A percentile compares a stretch with the other conserved stretches of the same genome.
Conservation (phyloP, 495 filamentous ascomycete genomes). For the Astrocystis sublimbata region DNA sequence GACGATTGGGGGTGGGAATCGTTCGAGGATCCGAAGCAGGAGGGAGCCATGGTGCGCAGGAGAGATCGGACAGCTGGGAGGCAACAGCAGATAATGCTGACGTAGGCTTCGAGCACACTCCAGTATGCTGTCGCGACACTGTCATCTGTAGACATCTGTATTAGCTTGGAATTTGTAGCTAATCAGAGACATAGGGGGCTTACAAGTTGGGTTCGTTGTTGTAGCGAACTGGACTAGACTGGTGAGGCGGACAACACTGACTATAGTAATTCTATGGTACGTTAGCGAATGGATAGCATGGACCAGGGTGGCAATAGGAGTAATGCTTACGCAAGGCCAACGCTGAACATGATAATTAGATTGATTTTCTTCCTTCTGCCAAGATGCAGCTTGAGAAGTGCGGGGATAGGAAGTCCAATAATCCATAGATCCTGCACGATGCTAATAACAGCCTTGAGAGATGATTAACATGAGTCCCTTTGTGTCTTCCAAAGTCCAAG, state of each 20-base stretch:
- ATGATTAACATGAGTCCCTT: neutral
- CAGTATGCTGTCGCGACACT: conserved; percentile 51
- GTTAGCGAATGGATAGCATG: neutral
- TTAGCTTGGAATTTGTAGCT: neutral
- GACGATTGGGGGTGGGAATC: neutral
- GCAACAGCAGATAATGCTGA: conserved; percentile 50
- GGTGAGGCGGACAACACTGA: conserved; percentile 23
- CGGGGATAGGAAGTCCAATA: conserved; percentile 38
- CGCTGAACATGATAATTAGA: conserved; percentile 39
- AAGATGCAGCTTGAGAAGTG: conserved; percentile 35
- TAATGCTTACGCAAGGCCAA: conserved; percentile 38
- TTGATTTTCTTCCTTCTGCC: conserved; percentile 39
- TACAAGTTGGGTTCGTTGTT: conserved; percentile 19
- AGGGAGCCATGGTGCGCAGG: conserved; percentile 29
- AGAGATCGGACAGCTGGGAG: conserved; percentile 47
- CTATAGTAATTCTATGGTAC: conserved; percentile 15
- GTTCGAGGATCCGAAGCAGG: neutral
- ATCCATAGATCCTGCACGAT: conserved; percentile 42
- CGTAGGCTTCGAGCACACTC: conserved; percentile 51
- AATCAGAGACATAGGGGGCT: neutral
- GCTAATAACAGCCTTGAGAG: conserved; percentile 29
- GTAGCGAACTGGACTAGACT: conserved; percentile 14
- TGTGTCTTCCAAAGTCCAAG: neutral
- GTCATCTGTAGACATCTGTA: conserved; percentile 39
- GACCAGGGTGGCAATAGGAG: neutral